These are phyloP conservation scores for Epichloe hybrida DNA, from an alignment of 2,329 filamentous ascomycete species.

Conservation along the genomic window DNA sequence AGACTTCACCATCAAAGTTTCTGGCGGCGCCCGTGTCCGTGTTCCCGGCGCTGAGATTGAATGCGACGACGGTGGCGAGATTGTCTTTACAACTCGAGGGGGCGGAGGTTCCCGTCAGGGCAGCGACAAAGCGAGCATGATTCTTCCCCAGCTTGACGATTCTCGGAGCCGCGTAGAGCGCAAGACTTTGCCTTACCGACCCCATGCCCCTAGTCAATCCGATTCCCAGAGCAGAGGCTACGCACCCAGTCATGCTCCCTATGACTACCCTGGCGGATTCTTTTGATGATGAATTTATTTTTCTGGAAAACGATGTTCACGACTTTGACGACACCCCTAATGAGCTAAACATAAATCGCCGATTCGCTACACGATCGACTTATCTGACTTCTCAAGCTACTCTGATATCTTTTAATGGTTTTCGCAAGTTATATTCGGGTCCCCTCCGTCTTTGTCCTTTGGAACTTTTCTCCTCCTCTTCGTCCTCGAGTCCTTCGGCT, in stretches of 20 bases:
- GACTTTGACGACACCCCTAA: constrained; percentile 7
- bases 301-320: background rate
- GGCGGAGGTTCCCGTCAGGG: constrained; percentile 22
- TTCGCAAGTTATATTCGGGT: background rate
- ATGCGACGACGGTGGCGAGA: constrained; percentile 44
- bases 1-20: constrained; percentile 48
- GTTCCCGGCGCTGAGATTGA: constrained; percentile 45
- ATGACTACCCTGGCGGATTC: constrained; percentile 18
- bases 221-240: constrained; percentile 28
- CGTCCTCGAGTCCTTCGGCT: background rate
- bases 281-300: constrained; percentile 13
- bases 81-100: constrained; percentile 34
- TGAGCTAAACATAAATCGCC: constrained; percentile 11
- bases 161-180: constrained; percentile 30
- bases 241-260: constrained; percentile 13
- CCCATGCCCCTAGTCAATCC: constrained; percentile 36
- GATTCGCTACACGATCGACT: background rate
- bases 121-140: constrained; percentile 38
- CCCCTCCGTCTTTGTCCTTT: background rate
- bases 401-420: background rate
- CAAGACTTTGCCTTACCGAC: constrained; percentile 27
- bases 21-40: constrained; percentile 40
- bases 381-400: background rate
- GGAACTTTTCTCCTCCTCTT: background rate
- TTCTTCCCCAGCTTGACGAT: constrained; percentile 33